phyloP scores from a whole-genome alignment of 176 grass and related monocot genomes.

The Juncus inflexus region DNA sequence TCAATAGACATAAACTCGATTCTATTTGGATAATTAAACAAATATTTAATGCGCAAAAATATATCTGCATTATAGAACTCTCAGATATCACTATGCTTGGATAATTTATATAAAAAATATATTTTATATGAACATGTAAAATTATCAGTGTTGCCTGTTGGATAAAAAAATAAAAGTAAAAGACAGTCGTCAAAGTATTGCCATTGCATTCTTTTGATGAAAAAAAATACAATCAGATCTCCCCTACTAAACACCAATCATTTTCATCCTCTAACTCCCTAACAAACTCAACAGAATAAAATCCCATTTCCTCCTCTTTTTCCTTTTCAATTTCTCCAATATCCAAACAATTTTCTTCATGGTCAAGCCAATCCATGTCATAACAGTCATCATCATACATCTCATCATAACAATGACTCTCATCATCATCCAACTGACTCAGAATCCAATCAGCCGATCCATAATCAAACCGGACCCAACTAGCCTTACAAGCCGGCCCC shows the following conservation, averaged over 20 bases:
- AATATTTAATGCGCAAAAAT: too few relatives aligned
- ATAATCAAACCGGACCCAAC: slow-evolving; percentile 7
- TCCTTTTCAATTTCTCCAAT: not conserved
- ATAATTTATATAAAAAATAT: too few relatives aligned
- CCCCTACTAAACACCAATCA: slow-evolving; percentile 20
- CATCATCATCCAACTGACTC: not conserved
- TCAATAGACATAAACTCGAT: too few relatives aligned
- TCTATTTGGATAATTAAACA: too few relatives aligned
- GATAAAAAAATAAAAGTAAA: too few relatives aligned
- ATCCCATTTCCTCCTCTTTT: slow-evolving; percentile 6
- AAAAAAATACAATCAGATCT: not conserved
- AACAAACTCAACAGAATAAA: slow-evolving; percentile 17
- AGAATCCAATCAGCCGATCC: slow-evolving; percentile 20
- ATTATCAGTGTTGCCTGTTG: too few relatives aligned
- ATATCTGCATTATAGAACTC: too few relatives aligned
- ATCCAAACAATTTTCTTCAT: not conserved
- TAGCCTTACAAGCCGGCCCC: not conserved
- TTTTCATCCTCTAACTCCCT: slow-evolving; percentile 6
- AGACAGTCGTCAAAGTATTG: too few relatives aligned
- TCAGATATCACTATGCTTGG: too few relatives aligned
- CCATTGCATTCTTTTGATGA: too few relatives aligned
- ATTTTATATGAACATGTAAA: too few relatives aligned
- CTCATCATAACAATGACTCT: not conserved
- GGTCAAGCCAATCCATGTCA: not conserved
- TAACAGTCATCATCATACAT: not conserved